Base-by-base conservation (phyloP, 768 basidiomycete species). In the Tylopilus intermedius region DNA sequence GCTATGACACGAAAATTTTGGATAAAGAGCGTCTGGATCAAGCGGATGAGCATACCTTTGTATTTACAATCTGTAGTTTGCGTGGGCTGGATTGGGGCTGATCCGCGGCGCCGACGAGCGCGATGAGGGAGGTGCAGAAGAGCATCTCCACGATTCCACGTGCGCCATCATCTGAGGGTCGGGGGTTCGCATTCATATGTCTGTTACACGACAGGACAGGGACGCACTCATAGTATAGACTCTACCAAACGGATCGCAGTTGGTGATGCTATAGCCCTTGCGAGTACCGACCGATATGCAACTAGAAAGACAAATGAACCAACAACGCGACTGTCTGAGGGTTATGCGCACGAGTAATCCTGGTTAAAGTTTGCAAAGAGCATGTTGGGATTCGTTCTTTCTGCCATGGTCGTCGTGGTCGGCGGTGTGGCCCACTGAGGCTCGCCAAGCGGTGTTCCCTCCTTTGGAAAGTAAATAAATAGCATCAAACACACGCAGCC, bases 131-230 rank as follows among this genome's bases (percentile, higher is more conserved):
- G 5, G 96, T 99, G 73, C 94, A 97, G 75, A 99, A 99, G 54
- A 99, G 78, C 96, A 99, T 99, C 72, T 99, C 96, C 14, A 97
- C 95, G 57, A 96, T 96, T 22, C 94, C 93, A 15, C 90, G 81
- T 2, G 95, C 91, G 8, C 95, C 94, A 54, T 97, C 94, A 62
- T 88, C 95, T 92, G 55, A 26, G 51, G 24, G 29, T 26, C 35
- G 5, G 11, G 13, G 24, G 29, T 48, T 50, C n/a, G 33, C 2
- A 2, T 24, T 41, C 24, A n/a, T 29, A 47, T 26, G 46, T 8
- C n/a, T 21, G 42, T 29, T 45, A 32, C 27, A 37, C 11, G 40
- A 39, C 18, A 37, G 15, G 18, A 39, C n/a, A n/a, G 49, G 49
- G 41, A 79, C 91, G 67, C 67, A 94, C 94, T 93, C 81, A 86